Evolutionary conservation across 768 basidiomycete genomes (phyloP).

Genomic region (Melanogaster broomeanus): DNA sequence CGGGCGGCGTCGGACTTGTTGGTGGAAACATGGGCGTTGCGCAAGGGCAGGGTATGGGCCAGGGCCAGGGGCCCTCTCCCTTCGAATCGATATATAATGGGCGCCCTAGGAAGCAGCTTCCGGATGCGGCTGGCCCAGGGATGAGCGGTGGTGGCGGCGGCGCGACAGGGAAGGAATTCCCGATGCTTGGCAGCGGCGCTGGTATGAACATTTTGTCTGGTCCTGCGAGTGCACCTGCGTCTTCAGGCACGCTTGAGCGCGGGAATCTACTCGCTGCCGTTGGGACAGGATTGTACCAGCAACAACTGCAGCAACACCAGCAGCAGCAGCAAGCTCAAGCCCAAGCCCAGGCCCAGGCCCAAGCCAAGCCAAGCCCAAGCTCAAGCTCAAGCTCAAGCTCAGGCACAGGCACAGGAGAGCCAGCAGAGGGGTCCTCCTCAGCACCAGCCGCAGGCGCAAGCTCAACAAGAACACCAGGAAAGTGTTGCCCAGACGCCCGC

Average conservation of each 20-base stretch:
- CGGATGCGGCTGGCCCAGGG: constrained; percentile 50
- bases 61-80: constrained; percentile 39
- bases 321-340: constrained; percentile 23
- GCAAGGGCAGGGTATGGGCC: constrained; percentile 18
- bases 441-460: constrained; percentile 32
- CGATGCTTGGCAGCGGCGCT: constrained; percentile 53
- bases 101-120: constrained; percentile 78
- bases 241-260: constrained; percentile 55
- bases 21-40: constrained; percentile 9
- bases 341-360: constrained; percentile 28
- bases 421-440: constrained; percentile 26
- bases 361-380: no score
- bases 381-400: constrained; percentile 18
- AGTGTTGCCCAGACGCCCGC: constrained; percentile 9
- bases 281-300: constrained; percentile 43
- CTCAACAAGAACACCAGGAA: constrained; percentile 21
- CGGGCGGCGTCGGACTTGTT: constrained; percentile 14
- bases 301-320: no score
- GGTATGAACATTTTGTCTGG: constrained; percentile 51
- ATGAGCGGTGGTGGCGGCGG: constrained; percentile 40
- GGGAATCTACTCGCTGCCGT: constrained; percentile 36
- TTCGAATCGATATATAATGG: constrained; percentile 81
- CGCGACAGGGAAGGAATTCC: constrained; percentile 57
- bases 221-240: constrained; percentile 49
- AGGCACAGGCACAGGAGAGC: constrained; percentile 27